Base-by-base conservation (phyloP, 306 rosid genomes). In the Boehmeria nivea region DNA sequence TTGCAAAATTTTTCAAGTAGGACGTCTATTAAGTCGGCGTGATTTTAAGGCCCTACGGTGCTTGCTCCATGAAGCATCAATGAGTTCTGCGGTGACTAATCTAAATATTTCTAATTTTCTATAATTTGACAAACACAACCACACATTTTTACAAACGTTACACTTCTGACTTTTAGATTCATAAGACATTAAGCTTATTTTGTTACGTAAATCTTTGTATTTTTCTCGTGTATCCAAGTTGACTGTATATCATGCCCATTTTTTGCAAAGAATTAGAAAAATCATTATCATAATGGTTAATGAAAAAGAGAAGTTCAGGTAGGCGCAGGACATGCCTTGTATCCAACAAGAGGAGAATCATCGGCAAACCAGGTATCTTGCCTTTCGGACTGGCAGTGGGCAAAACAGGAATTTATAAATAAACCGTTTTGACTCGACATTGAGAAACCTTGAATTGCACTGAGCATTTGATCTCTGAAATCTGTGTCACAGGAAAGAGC, bases 341-440 rank as follows among this genome's bases (percentile, higher is more conserved):
- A 68, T 45, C 31, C 74, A 33, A 83, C 46, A 3, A 79, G 58
- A 4, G 97, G 97, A 59, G 93, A 89, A 71, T 89, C 87, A 69
- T 75, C 77, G 24, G 95, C 95, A 68, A 89, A 89, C 97, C 97
- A 89, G 3, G 97, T 89, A 55, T 89, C 97, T 62, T 89, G 97
- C 73, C 87, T 78, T 73, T 85, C 97, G 43, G 97, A 78, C 69
- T 89, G 97, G 79, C 97, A 85, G 70, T 89, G 95, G 51, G 97
- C 89, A 73, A 89, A 89, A 71, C 95, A 89, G 43, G 97, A 85
- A 67, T 89, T 89, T 72, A 89, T 81, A 83, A 83, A 89, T 23
- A 82, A 48, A 60, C 97, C 93, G 34, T 77, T 72, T 69, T 71
- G 78, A 46, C 65, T 59, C 45, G 85, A 53, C 59, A 19, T 2